Conservation (phyloP, 106 monocot species). For the Acorus calamus region DNA sequence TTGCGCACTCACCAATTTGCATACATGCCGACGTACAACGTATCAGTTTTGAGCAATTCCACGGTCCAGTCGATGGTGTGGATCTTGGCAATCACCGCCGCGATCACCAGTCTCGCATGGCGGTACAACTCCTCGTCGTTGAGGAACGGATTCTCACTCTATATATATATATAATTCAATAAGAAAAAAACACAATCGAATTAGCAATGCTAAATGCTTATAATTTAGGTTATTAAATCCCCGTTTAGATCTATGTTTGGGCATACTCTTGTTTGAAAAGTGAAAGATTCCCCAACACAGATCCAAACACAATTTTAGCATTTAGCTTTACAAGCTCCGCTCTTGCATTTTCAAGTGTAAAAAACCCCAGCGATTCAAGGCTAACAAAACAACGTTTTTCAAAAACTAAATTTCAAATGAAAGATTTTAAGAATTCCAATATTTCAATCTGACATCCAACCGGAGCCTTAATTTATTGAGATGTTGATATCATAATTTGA, state of each 20-base stretch:
- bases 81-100: constrained; percentile 68
- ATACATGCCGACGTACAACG: constrained; percentile 28
- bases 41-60: constrained; percentile 55
- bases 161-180: not conserved
- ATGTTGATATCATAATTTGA: not conserved
- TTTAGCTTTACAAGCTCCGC: too few species aligned
- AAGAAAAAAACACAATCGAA: not conserved
- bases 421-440: too few species aligned
- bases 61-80: constrained; percentile 75
- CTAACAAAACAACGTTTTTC: not conserved
- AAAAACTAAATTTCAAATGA: not conserved
- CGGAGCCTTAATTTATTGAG: not conserved
- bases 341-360: not conserved
- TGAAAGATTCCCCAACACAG: too few species aligned
- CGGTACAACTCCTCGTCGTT: constrained; percentile 36
- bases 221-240: too few species aligned
- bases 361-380: not conserved
- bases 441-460: too few species aligned
- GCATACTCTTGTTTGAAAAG: too few species aligned
- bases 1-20: constrained; percentile 30
- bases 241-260: too few species aligned
- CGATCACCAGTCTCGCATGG: constrained; percentile 41
- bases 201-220: too few species aligned
- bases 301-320: too few species aligned
- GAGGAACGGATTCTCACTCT: constrained; percentile 32